Base-by-base conservation (phyloP, 2,329 filamentous ascomycete genomes). In the Fonsecaea pedrosoi region DNA sequence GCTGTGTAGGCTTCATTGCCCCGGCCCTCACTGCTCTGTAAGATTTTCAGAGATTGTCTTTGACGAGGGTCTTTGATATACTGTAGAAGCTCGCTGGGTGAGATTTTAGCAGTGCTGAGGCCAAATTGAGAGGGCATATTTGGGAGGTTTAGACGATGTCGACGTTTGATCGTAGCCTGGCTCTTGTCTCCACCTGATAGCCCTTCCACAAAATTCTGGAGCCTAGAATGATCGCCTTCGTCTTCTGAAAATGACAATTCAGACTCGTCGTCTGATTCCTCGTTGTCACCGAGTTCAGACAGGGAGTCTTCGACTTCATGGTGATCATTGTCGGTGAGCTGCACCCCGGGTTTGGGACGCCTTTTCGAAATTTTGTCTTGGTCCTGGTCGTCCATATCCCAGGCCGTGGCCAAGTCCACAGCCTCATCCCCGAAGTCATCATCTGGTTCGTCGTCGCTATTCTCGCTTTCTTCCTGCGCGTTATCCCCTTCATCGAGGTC, bases 41-140 rank as follows among this genome's bases (percentile, higher is more conserved):
- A 85, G 69, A 91, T 85, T 78, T 94, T 95, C 58, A 95, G 83
- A 0, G 92, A 90, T 74, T 90, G 92, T 76, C 92, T 93, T 74
- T 94, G 86, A 56, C 88, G 84, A 2, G 90, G 87, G 75, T 96
- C 92, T 66, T 88, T 89, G 56, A 92, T 84, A 12, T 89, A 87
- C 30, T 89, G 83, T 56, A 96, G 81, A 10, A 97, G 84, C 76
- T 96, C 92, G 67, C 89, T 86, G 18, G 96, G 82, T 40, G 88
- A 89, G 67, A 96, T 85, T 76, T 93, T 92, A 63, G 88, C 87
- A 40, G 83, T 81, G 5, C 84, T 85, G 38, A 86, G 77, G 9
- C 85, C 82, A 74, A 85, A 83, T 35, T 90, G 86, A 0, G 86
- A 86, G 1, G 86, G 86, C n/a, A 86, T 84, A 59, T 84, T 84